Percentiles rank a stretch among this genome's conserved stretches.
Conservation (phyloP, 192 early-diverging fungal species). For the Coemansia sp. region DNA sequence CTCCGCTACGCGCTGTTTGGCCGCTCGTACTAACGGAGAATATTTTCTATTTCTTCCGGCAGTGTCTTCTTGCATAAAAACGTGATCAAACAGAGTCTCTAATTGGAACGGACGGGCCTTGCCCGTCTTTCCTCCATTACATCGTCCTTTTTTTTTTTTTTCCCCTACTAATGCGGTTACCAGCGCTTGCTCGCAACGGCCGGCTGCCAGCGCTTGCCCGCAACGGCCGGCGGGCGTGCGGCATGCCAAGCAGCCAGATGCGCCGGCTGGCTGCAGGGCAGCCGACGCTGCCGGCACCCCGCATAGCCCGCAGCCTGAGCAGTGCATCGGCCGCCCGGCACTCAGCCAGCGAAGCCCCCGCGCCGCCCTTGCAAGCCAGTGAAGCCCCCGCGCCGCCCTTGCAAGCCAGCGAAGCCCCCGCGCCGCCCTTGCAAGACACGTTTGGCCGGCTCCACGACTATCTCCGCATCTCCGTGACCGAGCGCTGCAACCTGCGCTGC, state of each 20-base stretch:
- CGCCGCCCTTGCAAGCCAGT: slow-evolving; percentile 61
- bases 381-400: slow-evolving; percentile 37
- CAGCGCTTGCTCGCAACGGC: background rate
- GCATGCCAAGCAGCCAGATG: too few species aligned
- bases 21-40: slow-evolving; percentile 67
- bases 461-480: slow-evolving; percentile 90
- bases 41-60: slow-evolving; percentile 5
- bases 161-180: slow-evolving; percentile 1
- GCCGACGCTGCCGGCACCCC: too few species aligned
- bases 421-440: slow-evolving; percentile 61
- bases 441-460: slow-evolving; percentile 91
- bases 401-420: slow-evolving; percentile 54
- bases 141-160: background rate
- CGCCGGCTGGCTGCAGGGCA: too few species aligned
- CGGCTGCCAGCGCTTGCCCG: background rate
- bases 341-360: background rate
- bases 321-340: background rate
- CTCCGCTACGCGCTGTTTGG: slow-evolving; percentile 81
- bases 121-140: background rate
- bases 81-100: background rate
- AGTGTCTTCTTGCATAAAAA: slow-evolving; percentile 1
- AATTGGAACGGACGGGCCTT: background rate
- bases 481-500: slow-evolving; percentile 94
- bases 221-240: background rate
- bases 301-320: too few species aligned